Base-by-base conservation (phyloP, 176 grass and related monocot species). In the Zea luxurians region DNA sequence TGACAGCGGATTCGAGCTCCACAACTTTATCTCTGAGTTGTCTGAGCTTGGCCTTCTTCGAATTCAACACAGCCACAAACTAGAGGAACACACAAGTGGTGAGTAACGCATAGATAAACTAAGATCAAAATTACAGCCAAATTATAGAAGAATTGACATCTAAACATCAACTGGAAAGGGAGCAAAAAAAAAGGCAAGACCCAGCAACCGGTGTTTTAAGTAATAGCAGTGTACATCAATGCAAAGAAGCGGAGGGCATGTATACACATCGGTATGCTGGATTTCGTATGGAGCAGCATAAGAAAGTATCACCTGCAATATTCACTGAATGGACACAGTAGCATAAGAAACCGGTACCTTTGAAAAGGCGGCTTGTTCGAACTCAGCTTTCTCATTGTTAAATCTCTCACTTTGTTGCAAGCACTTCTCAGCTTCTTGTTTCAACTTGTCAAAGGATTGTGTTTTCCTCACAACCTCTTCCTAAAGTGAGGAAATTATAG, bases 391-490 rank as follows among this genome's bases (percentile, higher is more conserved):
- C 71, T 92, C 89, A 36, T 10, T 87, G 41, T 81, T 87, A 79
- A 89, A 85, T 83, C 70, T 81, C 76, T 95, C 88, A 73, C 80
- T 98, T 85, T 95, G 92, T 77, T 92, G 75, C 75, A 98, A 89
- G 81, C 87, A 98, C 68, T 87, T 94, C 7, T 98, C 89, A 58
- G 86, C 78, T 85, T 98, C 96, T 89, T 84, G 86, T 74, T 98
- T 95, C 37, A 98, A 16, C 61, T 89, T 98, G 48, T 95, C 81
- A 18, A 88, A 92, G 46, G 85, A 81, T 37, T 90, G 92, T 2
- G 85, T 85, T 83, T 90, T 98, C 71, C 83, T 94, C 36, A 92
- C 88, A 54, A 98, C 96, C 76, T 95, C 96, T 20, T 98, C 92
- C 96, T 95, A 85, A 65, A 73, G 27, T 37, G 76, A 37, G 15